Conservation (phyloP, 2,329 filamentous ascomycete genomes). For the Epichloe amarillans region DNA sequence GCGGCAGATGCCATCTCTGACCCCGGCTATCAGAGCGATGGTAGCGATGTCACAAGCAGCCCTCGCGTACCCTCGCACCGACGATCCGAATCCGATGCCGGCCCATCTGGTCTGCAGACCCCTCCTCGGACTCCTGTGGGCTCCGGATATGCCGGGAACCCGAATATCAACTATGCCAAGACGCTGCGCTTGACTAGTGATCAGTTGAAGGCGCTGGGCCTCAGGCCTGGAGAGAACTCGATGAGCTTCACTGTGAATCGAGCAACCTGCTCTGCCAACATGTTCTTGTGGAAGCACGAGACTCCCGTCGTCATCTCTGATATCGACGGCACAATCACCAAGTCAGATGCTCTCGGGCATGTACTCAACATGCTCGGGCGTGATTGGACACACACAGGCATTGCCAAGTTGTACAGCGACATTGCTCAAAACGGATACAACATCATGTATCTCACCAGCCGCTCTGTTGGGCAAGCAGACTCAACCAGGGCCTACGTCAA, state of each 20-base stretch:
- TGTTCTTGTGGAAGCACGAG: constrained; percentile 89
- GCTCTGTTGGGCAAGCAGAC: constrained; percentile 87
- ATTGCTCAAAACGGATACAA: constrained; percentile 95
- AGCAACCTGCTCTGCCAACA: constrained; percentile 79
- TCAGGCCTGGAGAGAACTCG: constrained; percentile 76
- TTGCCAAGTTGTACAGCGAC: constrained; percentile 94
- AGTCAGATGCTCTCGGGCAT: constrained; percentile 88
- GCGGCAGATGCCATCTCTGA: constrained; percentile 78
- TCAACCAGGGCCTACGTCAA: constrained; percentile 80
- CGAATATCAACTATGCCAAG: constrained; percentile 86
- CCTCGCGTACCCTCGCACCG: constrained; percentile 36
- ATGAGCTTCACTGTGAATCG: constrained; percentile 96
- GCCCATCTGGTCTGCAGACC: constrained; percentile 41
- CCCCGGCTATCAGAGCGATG: constrained; percentile 90
- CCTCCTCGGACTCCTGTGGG: constrained; percentile 59
- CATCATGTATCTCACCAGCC: constrained; percentile 92
- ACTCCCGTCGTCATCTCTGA: constrained; percentile 95
- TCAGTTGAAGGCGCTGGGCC: constrained; percentile 72
- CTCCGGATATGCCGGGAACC: constrained; percentile 50
- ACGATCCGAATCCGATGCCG: constrained; percentile 54
- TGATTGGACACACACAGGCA: constrained; percentile 94
- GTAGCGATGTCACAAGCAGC: constrained; percentile 46
- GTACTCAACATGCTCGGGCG: constrained; percentile 93
- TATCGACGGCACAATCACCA: constrained; percentile 97
- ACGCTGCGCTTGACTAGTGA: constrained; percentile 90